Conservation (phyloP, 2,329 filamentous ascomycete species). For the Colletotrichum navitas region DNA sequence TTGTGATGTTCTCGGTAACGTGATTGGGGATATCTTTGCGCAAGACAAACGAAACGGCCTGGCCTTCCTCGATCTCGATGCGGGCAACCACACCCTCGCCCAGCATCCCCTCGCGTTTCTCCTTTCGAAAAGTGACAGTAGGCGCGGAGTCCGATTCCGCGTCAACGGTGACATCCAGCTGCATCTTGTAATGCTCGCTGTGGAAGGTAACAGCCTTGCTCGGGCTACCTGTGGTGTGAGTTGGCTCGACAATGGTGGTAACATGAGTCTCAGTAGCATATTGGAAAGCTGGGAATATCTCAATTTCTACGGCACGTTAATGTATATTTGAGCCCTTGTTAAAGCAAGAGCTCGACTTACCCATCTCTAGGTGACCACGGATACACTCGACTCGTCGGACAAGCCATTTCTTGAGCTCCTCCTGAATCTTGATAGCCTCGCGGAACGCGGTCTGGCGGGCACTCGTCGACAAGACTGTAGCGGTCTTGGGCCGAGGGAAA, state of each 20-base stretch:
- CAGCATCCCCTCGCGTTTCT: constrained; percentile 62
- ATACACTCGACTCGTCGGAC: constrained; percentile 80
- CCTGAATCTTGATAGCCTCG: constrained; percentile 66
- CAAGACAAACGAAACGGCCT: constrained; percentile 77
- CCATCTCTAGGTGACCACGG: constrained; percentile 73
- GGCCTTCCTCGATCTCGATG: constrained; percentile 73
- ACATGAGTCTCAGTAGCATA: constrained; percentile 75
- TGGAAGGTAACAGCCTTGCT: constrained; percentile 75
- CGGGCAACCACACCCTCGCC: constrained; percentile 74
- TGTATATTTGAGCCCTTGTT: accelerated
- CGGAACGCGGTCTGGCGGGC: constrained; percentile 65
- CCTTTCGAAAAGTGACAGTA: constrained; percentile 66
- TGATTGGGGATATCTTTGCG: constrained; percentile 72
- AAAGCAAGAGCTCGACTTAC: constrained; percentile 49
- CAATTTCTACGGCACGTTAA: constrained; percentile 63
- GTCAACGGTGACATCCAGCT: constrained; percentile 77
- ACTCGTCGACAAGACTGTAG: constrained; percentile 61
- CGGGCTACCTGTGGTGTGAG: constrained; percentile 55
- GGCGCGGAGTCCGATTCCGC: constrained; percentile 64
- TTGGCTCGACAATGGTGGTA: constrained; percentile 65
- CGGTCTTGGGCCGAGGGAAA: constrained; percentile 77
- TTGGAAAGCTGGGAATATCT: constrained; percentile 79
- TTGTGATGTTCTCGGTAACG: constrained; percentile 69
- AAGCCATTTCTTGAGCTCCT: constrained; percentile 78
- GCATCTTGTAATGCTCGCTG: constrained; percentile 69